A percentile compares a stretch with the other conserved stretches of the same genome.
These are phyloP conservation scores for Diplodia sapinea DNA, from an alignment of 2,329 filamentous ascomycete species.

Conservation along the genomic window DNA sequence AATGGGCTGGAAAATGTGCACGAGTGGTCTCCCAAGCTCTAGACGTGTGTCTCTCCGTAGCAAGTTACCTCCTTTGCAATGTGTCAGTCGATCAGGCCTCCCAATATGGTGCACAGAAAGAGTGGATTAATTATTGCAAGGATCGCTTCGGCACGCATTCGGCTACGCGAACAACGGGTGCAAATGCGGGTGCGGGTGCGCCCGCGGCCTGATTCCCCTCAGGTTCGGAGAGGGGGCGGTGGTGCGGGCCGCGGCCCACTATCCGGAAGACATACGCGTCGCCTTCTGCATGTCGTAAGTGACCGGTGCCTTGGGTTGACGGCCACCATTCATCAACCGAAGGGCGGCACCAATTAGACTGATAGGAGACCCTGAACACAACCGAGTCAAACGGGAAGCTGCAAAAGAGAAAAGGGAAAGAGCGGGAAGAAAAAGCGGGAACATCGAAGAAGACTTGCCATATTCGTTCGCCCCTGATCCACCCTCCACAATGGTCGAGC, in stretches of 20 bases:
- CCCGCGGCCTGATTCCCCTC: not conserved
- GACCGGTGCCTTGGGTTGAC: not conserved
- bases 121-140: not conserved
- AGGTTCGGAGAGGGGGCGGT: not conserved
- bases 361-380: not conserved
- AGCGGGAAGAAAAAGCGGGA: not conserved
- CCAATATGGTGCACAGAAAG: not conserved
- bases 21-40: conserved; percentile 24
- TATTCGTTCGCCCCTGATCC: not conserved
- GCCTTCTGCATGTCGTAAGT: not conserved
- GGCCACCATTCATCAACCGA: not conserved
- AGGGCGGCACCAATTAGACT: not conserved
- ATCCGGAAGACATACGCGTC: conserved; percentile 19
- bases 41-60: not conserved
- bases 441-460: not conserved
- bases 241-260: conserved; percentile 19
- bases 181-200: conserved; percentile 10
- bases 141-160: not conserved
- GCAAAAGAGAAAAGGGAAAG: not conserved
- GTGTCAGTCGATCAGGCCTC: not conserved
- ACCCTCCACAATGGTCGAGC: conserved; percentile 25
- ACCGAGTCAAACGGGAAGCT: not conserved
- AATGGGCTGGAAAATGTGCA: conserved; percentile 45
- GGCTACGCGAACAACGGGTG: not conserved
- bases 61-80: not conserved